These are phyloP conservation scores for Eremochloa ophiuroides DNA, from an alignment of 176 grass and related monocot genomes.

Conservation along the genomic window DNA sequence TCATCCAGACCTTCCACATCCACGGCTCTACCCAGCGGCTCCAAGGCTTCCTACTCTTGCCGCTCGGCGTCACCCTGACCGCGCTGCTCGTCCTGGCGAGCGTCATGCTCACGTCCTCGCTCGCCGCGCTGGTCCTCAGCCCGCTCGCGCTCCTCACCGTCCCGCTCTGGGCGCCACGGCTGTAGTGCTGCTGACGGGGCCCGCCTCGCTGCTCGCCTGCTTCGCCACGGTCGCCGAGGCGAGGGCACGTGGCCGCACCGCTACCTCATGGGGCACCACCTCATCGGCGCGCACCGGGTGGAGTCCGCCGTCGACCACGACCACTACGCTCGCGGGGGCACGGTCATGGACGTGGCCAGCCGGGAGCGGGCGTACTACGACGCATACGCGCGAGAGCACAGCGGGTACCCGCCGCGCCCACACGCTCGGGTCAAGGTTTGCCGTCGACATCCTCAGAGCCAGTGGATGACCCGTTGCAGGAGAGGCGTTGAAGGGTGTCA, in stretches of 20 bases:
- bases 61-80: slow-evolving; percentile 40
- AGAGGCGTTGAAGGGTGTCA: too few relatives aligned
- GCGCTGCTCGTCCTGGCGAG: slow-evolving; percentile 53
- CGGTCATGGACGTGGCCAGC: slow-evolving; percentile 30
- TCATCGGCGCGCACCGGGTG: slow-evolving; percentile 28
- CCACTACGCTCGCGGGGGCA: slow-evolving; percentile 23
- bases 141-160: slow-evolving; percentile 53
- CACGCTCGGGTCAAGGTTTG: slow-evolving; percentile 48
- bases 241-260: slow-evolving; percentile 62
- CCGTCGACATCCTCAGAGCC: too few relatives aligned
- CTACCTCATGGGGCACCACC: slow-evolving; percentile 41
- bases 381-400: slow-evolving; percentile 34
- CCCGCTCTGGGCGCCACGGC: slow-evolving; percentile 55
- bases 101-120: slow-evolving; percentile 36
- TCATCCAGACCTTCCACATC: slow-evolving; percentile 15
- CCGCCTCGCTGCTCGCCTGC: slow-evolving; percentile 33
- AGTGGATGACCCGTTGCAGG: too few relatives aligned
- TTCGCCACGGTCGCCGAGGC: slow-evolving; percentile 30
- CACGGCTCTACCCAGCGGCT: slow-evolving; percentile 31
- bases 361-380: slow-evolving; percentile 41
- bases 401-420: slow-evolving; percentile 34
- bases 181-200: slow-evolving; percentile 4
- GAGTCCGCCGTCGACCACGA: not conserved
- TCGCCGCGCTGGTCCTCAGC: slow-evolving; percentile 39
- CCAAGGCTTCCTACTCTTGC: slow-evolving; percentile 52